A percentile compares a stretch with the other conserved stretches of the same genome.
Evolutionary conservation across 1,284 basidiomycete species (phyloP).

Genomic region (Somion occarium): DNA sequence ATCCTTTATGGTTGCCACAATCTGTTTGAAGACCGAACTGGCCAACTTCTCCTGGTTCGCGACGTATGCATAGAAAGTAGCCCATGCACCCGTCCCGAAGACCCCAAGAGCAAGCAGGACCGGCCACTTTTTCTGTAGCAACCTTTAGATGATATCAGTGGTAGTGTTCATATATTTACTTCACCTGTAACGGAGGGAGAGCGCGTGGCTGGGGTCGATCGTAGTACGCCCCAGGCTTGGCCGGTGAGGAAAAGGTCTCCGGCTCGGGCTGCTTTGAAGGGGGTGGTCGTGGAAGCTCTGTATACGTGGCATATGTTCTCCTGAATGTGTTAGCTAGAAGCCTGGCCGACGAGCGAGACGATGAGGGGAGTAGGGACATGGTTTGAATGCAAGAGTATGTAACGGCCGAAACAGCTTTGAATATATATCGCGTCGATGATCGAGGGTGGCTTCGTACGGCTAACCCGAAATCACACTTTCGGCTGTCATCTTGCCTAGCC

Average conservation of each 20-base stretch:
- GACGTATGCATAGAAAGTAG: slow-evolving; percentile 58
- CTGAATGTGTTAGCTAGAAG: slow-evolving; percentile 1
- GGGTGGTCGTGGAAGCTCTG: slow-evolving; percentile 16
- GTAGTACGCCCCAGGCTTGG: slow-evolving; percentile 32
- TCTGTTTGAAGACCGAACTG: slow-evolving; percentile 67
- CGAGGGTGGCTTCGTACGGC: background rate
- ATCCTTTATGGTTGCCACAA: slow-evolving; percentile 54
- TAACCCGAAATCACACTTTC: background rate
- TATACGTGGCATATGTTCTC: slow-evolving; percentile 13
- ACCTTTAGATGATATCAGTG: background rate
- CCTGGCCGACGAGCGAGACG: background rate
- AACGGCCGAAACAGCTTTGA: no score
- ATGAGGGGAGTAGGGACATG: slow-evolving; percentile 2
- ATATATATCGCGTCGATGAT: background rate
- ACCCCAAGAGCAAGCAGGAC: slow-evolving; percentile 44
- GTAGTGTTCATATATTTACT: slow-evolving; percentile 9
- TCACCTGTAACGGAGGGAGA: slow-evolving; percentile 39
- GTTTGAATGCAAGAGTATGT: no score
- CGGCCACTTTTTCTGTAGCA: slow-evolving; percentile 52
- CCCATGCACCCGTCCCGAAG: slow-evolving; percentile 60
- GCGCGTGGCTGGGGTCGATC: slow-evolving; percentile 32
- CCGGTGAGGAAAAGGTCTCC: slow-evolving; percentile 30
- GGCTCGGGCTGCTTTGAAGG: slow-evolving; percentile 22
- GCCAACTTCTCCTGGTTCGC: slow-evolving; percentile 75
- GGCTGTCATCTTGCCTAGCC: no score